These are phyloP conservation scores for Tylopilus cervinicoccineus DNA, from an alignment of 768 basidiomycete genomes.

Conservation along the genomic window DNA sequence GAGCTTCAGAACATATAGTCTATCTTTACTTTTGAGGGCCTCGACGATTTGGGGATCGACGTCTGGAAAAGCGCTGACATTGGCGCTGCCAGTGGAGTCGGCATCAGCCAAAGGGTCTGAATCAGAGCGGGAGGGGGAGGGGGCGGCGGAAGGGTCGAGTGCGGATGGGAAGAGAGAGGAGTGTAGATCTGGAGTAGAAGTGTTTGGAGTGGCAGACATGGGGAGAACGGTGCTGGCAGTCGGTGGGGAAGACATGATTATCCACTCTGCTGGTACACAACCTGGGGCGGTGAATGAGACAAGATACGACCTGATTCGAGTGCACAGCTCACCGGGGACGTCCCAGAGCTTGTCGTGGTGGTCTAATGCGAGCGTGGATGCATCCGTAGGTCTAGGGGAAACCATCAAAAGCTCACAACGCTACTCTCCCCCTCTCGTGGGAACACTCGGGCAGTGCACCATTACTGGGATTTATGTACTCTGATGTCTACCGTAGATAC, in stretches of 20 bases:
- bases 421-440: constrained; percentile 19
- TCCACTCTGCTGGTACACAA: constrained; percentile 8
- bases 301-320: constrained; percentile 9
- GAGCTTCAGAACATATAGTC: constrained; percentile 84
- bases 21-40: constrained; percentile 83
- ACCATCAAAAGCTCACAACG: constrained; percentile 3
- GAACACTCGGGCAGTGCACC: constrained; percentile 17
- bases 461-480: no score
- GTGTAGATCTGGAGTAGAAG: constrained; percentile 12
- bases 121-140: constrained; percentile 20
- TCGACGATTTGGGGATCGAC: constrained; percentile 80
- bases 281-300: background rate
- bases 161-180: constrained; percentile 9
- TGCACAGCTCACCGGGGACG: background rate
- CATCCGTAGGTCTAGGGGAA: constrained; percentile 33
- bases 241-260: constrained; percentile 12
- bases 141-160: constrained; percentile 10
- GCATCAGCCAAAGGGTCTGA: constrained; percentile 28
- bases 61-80: constrained; percentile 35
- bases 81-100: constrained; percentile 25
- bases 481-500: constrained; percentile 1
- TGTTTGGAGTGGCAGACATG: constrained; percentile 11
- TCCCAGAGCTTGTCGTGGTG: constrained; percentile 10
- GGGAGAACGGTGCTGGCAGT: constrained; percentile 1
- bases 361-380: constrained; percentile 22